phyloP scores from a whole-genome alignment of 306 rosid genomes.

The Rubus parviflorus region DNA sequence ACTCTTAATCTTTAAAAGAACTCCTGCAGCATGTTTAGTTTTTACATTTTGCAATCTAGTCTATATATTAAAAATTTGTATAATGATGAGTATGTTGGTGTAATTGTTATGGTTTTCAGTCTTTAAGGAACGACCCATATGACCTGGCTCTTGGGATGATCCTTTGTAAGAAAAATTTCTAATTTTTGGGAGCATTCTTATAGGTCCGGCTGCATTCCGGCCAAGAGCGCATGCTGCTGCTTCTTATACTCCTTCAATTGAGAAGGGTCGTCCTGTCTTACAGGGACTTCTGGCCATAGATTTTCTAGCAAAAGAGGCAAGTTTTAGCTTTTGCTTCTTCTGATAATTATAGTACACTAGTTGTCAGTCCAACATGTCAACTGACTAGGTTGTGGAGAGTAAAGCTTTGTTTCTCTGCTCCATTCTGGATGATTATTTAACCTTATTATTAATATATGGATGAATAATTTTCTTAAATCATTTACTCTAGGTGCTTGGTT shows the following conservation, averaged over 20 bases:
- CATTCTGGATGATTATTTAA: background rate
- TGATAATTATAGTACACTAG: background rate
- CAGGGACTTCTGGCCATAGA: constrained; percentile 98
- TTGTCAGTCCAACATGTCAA: background rate
- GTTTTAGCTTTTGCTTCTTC: constrained; percentile 27
- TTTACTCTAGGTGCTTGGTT: constrained; percentile 84
- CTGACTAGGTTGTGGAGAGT: background rate
- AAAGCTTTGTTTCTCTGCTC: constrained; percentile 1
- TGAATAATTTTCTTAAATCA: constrained; percentile 12
- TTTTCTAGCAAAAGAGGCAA: constrained; percentile 88
- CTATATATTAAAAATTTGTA: background rate
- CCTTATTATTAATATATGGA: constrained; percentile 17
- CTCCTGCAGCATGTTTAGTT: constrained; percentile 1
- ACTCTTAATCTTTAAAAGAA: background rate
- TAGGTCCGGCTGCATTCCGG: constrained; percentile 99
- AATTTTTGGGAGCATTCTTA: constrained; percentile 34
- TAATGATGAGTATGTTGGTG: background rate
- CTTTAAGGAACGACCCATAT: background rate
- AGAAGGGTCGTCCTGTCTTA: constrained; percentile 94
- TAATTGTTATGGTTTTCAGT: background rate
- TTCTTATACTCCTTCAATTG: constrained; percentile 74
- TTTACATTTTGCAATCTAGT: constrained; percentile 15
- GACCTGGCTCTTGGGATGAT: background rate
- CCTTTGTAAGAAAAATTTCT: constrained; percentile 18
- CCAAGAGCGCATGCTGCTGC: constrained; percentile 88